Percentiles rank a stretch among this genome's conserved stretches.
Conservation (phyloP, 352 stramenopile genomes). For the Saprolegnia diclina region DNA sequence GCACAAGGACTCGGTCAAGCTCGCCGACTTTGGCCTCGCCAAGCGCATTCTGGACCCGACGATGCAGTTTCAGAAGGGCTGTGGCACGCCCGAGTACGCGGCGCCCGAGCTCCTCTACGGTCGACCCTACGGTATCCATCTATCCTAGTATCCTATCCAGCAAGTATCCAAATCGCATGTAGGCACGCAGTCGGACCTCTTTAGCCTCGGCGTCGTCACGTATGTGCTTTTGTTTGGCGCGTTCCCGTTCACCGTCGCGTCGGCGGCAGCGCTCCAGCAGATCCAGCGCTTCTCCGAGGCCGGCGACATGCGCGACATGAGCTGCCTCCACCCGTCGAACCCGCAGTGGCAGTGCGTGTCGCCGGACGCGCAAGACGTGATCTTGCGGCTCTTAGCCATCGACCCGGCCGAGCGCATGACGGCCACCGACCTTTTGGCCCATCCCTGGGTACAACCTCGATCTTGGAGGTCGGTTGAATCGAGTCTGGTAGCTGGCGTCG, state of each 20-base stretch:
- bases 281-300: constrained; percentile 55
- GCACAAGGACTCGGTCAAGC: constrained; percentile 61
- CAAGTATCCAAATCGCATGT: constrained; percentile 16
- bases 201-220: constrained; percentile 69
- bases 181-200: constrained; percentile 64
- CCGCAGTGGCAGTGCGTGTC: constrained; percentile 53
- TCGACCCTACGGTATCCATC: constrained; percentile 44
- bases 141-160: background rate
- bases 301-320: constrained; percentile 77
- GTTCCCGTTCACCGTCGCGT: constrained; percentile 76
- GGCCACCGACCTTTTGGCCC: constrained; percentile 47
- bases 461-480: background rate
- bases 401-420: constrained; percentile 54
- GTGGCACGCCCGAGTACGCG: constrained; percentile 72
- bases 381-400: constrained; percentile 50
- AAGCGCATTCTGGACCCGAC: constrained; percentile 48
- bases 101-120: constrained; percentile 64
- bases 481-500: background rate
- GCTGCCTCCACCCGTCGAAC: constrained; percentile 54
- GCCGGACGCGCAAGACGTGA: constrained; percentile 47
- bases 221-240: constrained; percentile 74
- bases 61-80: constrained; percentile 55
- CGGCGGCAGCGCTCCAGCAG: constrained; percentile 50
- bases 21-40: constrained; percentile 74
- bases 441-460: constrained; percentile 50